Evolutionary conservation across 2,329 filamentous ascomycete genomes (phyloP).

Genomic region (Aureobasidium sp.): DNA sequence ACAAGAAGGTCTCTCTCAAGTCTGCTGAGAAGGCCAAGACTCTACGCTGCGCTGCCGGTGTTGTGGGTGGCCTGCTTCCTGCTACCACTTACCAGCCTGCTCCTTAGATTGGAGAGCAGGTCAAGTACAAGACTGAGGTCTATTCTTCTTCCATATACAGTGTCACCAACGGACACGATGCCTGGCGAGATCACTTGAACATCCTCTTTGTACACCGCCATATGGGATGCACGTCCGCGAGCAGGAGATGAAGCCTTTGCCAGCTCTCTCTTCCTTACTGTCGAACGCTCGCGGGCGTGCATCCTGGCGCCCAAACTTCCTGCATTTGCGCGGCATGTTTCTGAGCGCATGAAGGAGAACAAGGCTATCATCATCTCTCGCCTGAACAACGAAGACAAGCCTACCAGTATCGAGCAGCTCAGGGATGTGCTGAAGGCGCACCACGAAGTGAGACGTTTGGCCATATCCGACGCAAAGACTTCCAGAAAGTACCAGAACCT

Average conservation of each 20-base stretch:
- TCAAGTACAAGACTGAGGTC: neutral
- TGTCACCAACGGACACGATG: neutral
- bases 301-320: neutral
- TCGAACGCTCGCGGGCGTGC: neutral
- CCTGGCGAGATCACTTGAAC: neutral
- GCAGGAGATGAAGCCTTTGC: neutral
- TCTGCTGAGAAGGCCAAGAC: neutral
- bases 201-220: neutral
- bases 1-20: neutral
- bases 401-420: slow-evolving; percentile 23
- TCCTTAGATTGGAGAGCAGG: neutral
- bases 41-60: neutral
- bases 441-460: slow-evolving; percentile 22
- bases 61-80: neutral
- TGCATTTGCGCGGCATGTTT: neutral
- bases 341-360: neutral
- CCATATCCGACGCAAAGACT: slow-evolving; percentile 23
- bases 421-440: slow-evolving; percentile 22
- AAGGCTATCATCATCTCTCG: slow-evolving; percentile 16
- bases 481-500: slow-evolving; percentile 3
- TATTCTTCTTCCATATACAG: slow-evolving; percentile 3
- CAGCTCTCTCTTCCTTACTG: neutral
- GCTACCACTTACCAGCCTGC: neutral
- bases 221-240: neutral
- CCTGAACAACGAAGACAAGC: slow-evolving; percentile 21